Evolutionary conservation across 2,329 filamentous ascomycete species (phyloP).

Genomic region (Xylariaceae sp.): DNA sequence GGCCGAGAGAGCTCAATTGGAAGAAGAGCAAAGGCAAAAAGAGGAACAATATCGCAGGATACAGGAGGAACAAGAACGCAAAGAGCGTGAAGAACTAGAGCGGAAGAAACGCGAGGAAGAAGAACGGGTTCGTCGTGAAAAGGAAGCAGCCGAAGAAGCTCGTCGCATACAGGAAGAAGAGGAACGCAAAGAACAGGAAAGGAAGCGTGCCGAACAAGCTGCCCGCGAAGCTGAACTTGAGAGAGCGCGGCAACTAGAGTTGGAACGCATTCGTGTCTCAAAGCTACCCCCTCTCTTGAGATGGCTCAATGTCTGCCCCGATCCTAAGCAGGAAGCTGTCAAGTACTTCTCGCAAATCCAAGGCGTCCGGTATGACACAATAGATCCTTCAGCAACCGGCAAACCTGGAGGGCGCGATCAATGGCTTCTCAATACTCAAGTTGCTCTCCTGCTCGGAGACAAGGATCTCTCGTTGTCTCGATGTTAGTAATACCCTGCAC

Average conservation of each 20-base stretch:
- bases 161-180: slow-evolving; percentile 48
- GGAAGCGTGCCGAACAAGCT: slow-evolving; percentile 41
- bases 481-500: slow-evolving; percentile 44
- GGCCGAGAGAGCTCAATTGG: slow-evolving; percentile 36
- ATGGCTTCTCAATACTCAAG: slow-evolving; percentile 65
- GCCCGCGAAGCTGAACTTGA: slow-evolving; percentile 48
- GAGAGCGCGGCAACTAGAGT: slow-evolving; percentile 52
- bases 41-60: slow-evolving; percentile 31
- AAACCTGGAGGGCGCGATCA: slow-evolving; percentile 59
- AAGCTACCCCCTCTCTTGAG: slow-evolving; percentile 59
- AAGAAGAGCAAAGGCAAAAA: slow-evolving; percentile 34
- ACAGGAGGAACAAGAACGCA: slow-evolving; percentile 22
- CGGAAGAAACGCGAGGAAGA: slow-evolving; percentile 39
- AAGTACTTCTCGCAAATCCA: slow-evolving; percentile 55
- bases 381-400: slow-evolving; percentile 51
- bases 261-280: slow-evolving; percentile 52
- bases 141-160: slow-evolving; percentile 33
- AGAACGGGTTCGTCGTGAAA: slow-evolving; percentile 27
- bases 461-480: slow-evolving; percentile 59
- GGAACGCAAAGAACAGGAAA: slow-evolving; percentile 48
- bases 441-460: slow-evolving; percentile 61
- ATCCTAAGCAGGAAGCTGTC: slow-evolving; percentile 52
- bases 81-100: slow-evolving; percentile 37
- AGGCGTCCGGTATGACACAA: slow-evolving; percentile 64
- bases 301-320: slow-evolving; percentile 55